phyloP scores from a whole-genome alignment of 2,329 filamentous ascomycete species.

The Colletotrichum noveboracense region DNA sequence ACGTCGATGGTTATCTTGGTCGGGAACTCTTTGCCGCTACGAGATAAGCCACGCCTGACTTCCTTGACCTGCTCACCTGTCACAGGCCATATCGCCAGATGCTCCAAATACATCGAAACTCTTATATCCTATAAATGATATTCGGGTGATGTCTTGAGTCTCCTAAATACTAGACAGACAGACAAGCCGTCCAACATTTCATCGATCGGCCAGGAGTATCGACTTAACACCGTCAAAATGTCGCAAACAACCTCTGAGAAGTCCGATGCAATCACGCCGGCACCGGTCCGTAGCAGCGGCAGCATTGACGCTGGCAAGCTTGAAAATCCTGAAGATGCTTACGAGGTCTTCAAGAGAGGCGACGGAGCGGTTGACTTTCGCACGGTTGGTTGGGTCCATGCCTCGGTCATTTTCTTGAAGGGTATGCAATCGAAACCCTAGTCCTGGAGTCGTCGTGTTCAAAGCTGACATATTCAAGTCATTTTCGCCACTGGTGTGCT shows the following conservation, averaged over 20 bases:
- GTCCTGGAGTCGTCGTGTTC: background rate
- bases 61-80: background rate
- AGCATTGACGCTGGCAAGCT: constrained; percentile 28
- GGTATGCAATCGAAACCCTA: constrained; percentile 22
- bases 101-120: background rate
- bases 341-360: constrained; percentile 50
- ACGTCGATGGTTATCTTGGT: constrained; percentile 9
- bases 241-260: constrained; percentile 20
- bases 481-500: constrained; percentile 49
- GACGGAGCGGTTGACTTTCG: constrained; percentile 50
- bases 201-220: background rate
- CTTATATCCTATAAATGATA: background rate
- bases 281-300: constrained; percentile 23
- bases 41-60: constrained; percentile 5
- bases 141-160: background rate
- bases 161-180: background rate
- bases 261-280: constrained; percentile 25
- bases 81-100: background rate
- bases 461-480: constrained; percentile 25
- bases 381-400: constrained; percentile 52
- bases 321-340: constrained; percentile 30
- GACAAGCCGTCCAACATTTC: background rate
- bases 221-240: background rate
- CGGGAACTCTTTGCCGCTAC: constrained; percentile 3
- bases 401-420: constrained; percentile 53